Evolutionary conservation across 441 rosid genomes (phyloP), one percentile per base, ranked within the genome.

Genomic region (Populus hybrid): DNA sequence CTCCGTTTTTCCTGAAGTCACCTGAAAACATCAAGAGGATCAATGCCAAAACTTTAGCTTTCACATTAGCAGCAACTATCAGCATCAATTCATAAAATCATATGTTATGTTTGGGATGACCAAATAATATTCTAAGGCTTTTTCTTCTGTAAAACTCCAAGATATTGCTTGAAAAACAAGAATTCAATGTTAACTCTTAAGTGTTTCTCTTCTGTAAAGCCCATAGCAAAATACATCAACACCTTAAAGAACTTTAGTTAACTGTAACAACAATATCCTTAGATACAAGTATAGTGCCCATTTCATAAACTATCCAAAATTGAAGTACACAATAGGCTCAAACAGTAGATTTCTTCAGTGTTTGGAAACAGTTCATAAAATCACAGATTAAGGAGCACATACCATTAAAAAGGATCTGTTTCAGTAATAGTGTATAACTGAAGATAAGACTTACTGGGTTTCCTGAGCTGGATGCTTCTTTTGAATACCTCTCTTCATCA

Each of bases 381-480:
- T 50, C 57, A 50, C 20, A 50, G 57, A 50, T 16, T 50, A 50
- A 50, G 1, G 14, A 50, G 57, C 57, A 14, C 57, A 14, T 50
- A 14, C 2, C 57, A 50, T 50, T 14, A 50, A 50, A 20, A 50
- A 50, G 57, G 57, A 50, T 50, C 57, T 50, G 57, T 50, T 50
- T 50, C 57, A 14, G 57, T 50, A 50, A 16, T 50, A 50, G 20
- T 5, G 23, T 34, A 24, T 20, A 77, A 34, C 72, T 36, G 26
- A 32, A 42, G 59, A 76, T 63, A 46, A 63, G 10, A 83, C 88
- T 87, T 83, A 95, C 99, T 0, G 85, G 85, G 59, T 88, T 87
- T 85, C 88, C 97, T 18, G 97, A 91, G 92, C 94, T 88, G 80
- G 98, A 89, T 81, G 92, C 91, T 85, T 92, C 91, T 78, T 91